Percentiles rank a stretch among this genome's conserved stretches.
These are phyloP conservation scores for Arachis monticola DNA, from an alignment of 331 rosid species.

Conservation along the genomic window DNA sequence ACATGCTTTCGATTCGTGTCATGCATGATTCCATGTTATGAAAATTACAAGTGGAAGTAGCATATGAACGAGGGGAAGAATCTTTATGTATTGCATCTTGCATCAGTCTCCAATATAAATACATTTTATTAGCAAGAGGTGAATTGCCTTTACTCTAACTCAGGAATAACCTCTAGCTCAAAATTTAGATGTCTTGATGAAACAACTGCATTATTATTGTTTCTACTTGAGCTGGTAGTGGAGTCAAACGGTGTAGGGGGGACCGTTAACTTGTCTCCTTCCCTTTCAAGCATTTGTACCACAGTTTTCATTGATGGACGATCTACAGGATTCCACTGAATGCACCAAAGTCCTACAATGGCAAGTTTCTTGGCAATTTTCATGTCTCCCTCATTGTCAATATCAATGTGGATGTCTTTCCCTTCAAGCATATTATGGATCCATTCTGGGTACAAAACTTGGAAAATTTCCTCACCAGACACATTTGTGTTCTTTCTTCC, in stretches of 20 bases:
- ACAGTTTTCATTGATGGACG: constrained; percentile 23
- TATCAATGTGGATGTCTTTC: neutral
- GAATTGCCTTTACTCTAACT: neutral
- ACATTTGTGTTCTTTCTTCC: constrained; percentile 3
- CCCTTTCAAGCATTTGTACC: constrained; percentile 23
- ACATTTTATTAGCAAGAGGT: neutral
- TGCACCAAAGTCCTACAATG: constrained; percentile 34
- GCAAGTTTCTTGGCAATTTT: constrained; percentile 27
- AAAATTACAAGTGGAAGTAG: neutral
- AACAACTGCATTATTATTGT: neutral
- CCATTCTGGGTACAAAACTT: constrained; percentile 28
- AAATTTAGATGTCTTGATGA: neutral
- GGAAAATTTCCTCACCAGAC: neutral
- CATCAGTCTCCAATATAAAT: neutral
- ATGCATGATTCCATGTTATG: too few relatives aligned
- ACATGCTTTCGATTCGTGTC: too few relatives aligned
- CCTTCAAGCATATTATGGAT: constrained; percentile 23
- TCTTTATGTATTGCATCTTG: too few relatives aligned
- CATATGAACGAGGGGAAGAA: too few relatives aligned
- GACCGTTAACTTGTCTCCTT: neutral
- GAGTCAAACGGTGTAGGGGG: constrained; percentile 31
- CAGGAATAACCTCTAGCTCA: neutral
- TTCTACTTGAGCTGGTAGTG: neutral
- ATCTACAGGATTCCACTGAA: constrained; percentile 31
- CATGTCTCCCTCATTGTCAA: constrained; percentile 10